Evolutionary conservation across 2,329 filamentous ascomycete species (phyloP), one percentile per base, ranked within the genome.

Genomic region (Aspergillus calidoustus): DNA sequence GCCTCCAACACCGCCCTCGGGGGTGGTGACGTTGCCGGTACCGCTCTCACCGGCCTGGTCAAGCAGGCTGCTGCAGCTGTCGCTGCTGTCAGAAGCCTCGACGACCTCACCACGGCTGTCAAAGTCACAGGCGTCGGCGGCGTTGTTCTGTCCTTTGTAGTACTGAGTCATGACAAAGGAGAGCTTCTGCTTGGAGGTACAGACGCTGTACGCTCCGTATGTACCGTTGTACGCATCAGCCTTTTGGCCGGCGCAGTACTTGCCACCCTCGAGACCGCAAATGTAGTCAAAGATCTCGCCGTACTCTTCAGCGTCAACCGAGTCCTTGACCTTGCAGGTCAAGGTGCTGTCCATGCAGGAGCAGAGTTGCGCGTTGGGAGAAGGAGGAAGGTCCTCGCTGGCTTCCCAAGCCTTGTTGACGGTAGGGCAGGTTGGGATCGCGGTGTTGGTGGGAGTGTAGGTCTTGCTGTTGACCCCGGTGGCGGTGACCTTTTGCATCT

Each of bases 301-400:
- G 71, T 64, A 69, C 11, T 66, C 57, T 17, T 87, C 90, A 60
- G 87, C 80, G 57, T 88, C 82, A 54, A 81, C 75, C 66, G 84
- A 80, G 51, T 83, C 77, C 50, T 85, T 81, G 63, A 92, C 87
- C 30, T 85, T 84, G 80, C 95, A 99, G 62, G 82, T 80, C 60
- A 96, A 81, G 49, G 87, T 87, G 66, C 86, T 82, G 76, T 86
- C 85, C 91, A 97, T 97, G 86, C 95, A 99, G 61, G 83, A 78
- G 85, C 95, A 99, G 51, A 96, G 88, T 49, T 87, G 73, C 50
- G 86, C 74, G 80, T 98, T 92, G 66, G 93, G 93, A 11, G 86
- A 86, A 9, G 93, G 94, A 30, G 95, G 95, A 38, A 99, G 91
- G 61, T 80, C 82, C 48, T 84, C 82, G 34, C 65, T 83, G 57